Base-by-base conservation (phyloP, 305 asterid species). In the Salvia sclarea region DNA sequence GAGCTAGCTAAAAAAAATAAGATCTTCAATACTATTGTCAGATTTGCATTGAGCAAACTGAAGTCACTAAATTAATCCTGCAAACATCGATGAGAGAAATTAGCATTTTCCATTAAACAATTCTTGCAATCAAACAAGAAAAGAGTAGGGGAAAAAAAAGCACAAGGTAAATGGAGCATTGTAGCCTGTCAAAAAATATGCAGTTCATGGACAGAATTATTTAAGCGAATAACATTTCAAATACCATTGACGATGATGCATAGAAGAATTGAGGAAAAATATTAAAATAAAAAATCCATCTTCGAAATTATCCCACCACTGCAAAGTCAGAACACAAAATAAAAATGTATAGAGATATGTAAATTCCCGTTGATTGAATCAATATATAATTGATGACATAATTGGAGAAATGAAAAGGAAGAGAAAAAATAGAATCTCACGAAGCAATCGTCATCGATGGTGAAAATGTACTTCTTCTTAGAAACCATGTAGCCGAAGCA, bases 401-500 rank as follows among this genome's bases (percentile, higher is more conserved):
- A 66, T 66, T 33, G 43, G 33, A 45, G 22, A 57, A 30, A 77
- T 76, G 37, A 61, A 50, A 30, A 37, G 9, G 41, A 14, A 6
- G 50, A 16, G 40, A 9, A 2, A 5, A 21, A 30, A 31, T 20
- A 24, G 45, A 71, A 66, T 33, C 90, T 86, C 80, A 88, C 96
- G 67, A 86, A 88, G 85, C 96, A 88, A 71, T 88, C 93, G 52
- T 88, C 96, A 55, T 88, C 96, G 35, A 88, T 88, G 73, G 96
- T 88, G 86, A 71, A 88, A 73, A 88, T 81, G 66, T 88, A 88
- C 83, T 88, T 86, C 87, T 85, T 88, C 78, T 84, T 88, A 20
- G 92, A 88, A 12, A 88, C 85, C 87, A 88, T 59, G 49, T 72
- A 88, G 0, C 95, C 95, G 55, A 88, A 88, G 86, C 95, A 88